Evolutionary conservation across 2,329 filamentous ascomycete species (phyloP).

Genomic region (Aspergillus floridensis): DNA sequence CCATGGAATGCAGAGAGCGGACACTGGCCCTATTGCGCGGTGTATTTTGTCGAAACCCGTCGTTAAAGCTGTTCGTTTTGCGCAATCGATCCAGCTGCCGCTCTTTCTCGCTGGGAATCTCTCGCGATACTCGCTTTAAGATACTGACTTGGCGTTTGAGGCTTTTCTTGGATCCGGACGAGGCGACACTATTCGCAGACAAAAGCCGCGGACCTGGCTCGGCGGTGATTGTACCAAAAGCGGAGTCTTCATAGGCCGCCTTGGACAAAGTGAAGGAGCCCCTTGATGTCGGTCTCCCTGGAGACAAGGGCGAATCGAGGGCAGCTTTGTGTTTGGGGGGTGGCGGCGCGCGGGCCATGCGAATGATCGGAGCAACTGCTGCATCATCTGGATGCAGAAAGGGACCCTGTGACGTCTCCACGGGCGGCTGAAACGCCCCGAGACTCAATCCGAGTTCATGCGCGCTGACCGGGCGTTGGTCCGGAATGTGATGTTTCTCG

Average conservation of each 20-base stretch:
- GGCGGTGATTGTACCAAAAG: conserved; percentile 41
- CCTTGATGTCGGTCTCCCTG: conserved; percentile 34
- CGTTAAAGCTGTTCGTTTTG: conserved; percentile 35
- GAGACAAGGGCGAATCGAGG: conserved; percentile 23
- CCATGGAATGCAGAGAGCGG: conserved; percentile 43
- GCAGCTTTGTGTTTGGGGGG: conserved; percentile 69
- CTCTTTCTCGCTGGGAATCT: conserved; percentile 39
- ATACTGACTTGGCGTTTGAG: conserved; percentile 35
- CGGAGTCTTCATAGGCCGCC: conserved; percentile 32
- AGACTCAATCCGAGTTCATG: conserved; percentile 69
- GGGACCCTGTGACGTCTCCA: conserved; percentile 50
- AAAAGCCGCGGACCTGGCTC: conserved; percentile 41
- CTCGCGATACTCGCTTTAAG: conserved; percentile 37
- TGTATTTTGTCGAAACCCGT: conserved; percentile 32
- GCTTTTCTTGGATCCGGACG: conserved; percentile 41
- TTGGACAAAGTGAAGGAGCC: conserved; percentile 39
- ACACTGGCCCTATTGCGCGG: conserved; percentile 39
- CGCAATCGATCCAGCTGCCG: conserved; percentile 31
- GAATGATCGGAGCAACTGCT: conserved; percentile 67
- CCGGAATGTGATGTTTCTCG: conserved; percentile 26
- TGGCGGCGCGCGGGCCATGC: conserved; percentile 77
- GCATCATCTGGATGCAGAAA: conserved; percentile 56
- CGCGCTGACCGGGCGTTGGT: conserved; percentile 22
- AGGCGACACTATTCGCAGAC: conserved; percentile 39
- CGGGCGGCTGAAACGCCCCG: conserved; percentile 59